Conservation (phyloP, 2,329 filamentous ascomycete species). For the Aaosphaeria pasadenensis region DNA sequence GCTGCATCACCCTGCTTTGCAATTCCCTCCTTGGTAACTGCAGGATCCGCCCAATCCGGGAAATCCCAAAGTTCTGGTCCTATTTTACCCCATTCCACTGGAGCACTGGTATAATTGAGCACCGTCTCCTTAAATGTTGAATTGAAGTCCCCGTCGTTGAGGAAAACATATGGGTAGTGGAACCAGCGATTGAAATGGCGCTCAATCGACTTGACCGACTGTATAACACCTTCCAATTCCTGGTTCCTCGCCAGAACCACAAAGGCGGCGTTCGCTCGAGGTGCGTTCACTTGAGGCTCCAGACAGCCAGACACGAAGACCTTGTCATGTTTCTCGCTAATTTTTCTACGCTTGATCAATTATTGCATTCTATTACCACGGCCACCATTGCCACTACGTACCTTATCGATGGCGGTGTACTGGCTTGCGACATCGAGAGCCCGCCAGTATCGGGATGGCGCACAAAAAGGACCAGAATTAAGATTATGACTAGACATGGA, state of each 20-base stretch:
- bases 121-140: constrained; percentile 87
- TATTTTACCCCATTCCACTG: constrained; percentile 93
- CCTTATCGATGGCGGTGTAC: constrained; percentile 86
- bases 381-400: constrained; percentile 38
- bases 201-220: constrained; percentile 97
- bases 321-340: constrained; percentile 95
- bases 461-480: constrained; percentile 87
- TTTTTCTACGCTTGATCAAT: constrained; percentile 63
- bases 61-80: constrained; percentile 90
- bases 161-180: constrained; percentile 96
- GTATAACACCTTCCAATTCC: constrained; percentile 91
- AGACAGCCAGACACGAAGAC: constrained; percentile 91
- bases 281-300: constrained; percentile 69
- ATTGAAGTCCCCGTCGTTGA: constrained; percentile 98
- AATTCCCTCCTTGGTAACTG: constrained; percentile 93
- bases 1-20: constrained; percentile 93
- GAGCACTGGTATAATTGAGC: constrained; percentile 80
- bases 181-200: constrained; percentile 99
- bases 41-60: constrained; percentile 92
- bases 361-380: too few species aligned
- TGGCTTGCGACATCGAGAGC: constrained; percentile 81
- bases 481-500: constrained; percentile 82
- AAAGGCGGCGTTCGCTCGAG: constrained; percentile 89
- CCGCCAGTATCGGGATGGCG: constrained; percentile 81
- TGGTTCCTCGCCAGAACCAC: constrained; percentile 95